phyloP scores from a whole-genome alignment of 176 grass and related monocot genomes.

The Bolboschoenus planiculmis region DNA sequence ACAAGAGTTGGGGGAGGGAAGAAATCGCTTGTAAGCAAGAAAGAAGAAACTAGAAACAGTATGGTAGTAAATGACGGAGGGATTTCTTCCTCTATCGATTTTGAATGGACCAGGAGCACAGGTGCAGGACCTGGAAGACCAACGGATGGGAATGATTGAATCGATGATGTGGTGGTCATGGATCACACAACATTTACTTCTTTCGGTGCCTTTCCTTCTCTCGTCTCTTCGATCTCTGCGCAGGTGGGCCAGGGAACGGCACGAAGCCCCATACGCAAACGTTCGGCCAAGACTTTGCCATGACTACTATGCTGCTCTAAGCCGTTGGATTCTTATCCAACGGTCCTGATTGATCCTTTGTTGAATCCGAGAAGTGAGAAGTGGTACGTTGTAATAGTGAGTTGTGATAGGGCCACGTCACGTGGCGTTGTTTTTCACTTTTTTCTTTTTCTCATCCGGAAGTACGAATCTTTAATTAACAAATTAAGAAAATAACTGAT shows the following conservation, averaged over 20 bases:
- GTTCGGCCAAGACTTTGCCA: neutral
- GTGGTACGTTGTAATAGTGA: no score
- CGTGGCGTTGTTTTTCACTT: neutral
- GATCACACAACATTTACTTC: no score
- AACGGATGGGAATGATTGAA: neutral
- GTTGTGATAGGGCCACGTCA: neutral
- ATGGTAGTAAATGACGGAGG: neutral
- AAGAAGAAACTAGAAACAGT: neutral
- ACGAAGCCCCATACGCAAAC: neutral
- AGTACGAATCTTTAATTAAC: neutral
- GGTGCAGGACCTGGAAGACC: neutral
- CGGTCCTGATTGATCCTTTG: neutral
- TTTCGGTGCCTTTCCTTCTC: neutral
- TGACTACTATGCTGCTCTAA: neutral
- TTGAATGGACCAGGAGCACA: neutral
- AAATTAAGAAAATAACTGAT: neutral
- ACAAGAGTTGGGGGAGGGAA: neutral
- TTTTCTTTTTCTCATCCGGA: neutral
- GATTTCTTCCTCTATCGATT: neutral
- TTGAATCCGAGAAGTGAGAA: neutral
- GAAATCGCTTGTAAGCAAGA: conserved; percentile 7
- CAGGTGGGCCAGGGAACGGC: neutral
- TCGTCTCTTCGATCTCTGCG: neutral
- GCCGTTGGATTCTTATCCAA: neutral
- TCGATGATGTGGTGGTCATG: neutral